phyloP scores from a whole-genome alignment of 2,329 filamentous ascomycete genomes.

The Stemphylium lycopersici region DNA sequence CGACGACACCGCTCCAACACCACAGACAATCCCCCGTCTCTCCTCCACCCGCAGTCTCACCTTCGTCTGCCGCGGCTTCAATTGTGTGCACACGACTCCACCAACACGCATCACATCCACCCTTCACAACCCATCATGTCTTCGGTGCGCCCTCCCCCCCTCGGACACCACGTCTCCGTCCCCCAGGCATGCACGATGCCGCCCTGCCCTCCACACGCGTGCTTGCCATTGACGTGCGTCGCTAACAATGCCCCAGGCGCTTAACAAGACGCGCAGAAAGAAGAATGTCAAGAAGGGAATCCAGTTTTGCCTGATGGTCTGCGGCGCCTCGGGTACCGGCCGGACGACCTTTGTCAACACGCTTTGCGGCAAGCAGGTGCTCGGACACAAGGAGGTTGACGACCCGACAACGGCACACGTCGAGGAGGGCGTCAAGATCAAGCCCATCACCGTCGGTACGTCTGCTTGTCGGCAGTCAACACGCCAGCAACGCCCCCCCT shows the following conservation, averaged over 20 bases:
- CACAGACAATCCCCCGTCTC: conserved; percentile 30
- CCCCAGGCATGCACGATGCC: conserved; percentile 29
- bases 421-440: conserved; percentile 98
- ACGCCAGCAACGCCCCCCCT: neutral
- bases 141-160: conserved; percentile 43
- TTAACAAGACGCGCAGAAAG: conserved; percentile 96
- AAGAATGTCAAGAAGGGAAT: conserved; percentile 99
- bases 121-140: conserved; percentile 41
- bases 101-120: conserved; percentile 28
- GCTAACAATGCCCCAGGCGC: conserved; percentile 43
- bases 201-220: conserved; percentile 18
- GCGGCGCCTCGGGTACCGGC: conserved; percentile 96
- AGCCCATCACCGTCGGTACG: conserved; percentile 95
- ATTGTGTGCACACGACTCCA: conserved; percentile 24
- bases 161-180: conserved; percentile 27
- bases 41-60: conserved; percentile 27
- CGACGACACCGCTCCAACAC: conserved; percentile 40
- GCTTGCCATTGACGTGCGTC: conserved; percentile 23
- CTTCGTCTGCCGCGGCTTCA: conserved; percentile 25
- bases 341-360: conserved; percentile 99
- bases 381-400: conserved; percentile 89
- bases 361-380: conserved; percentile 91
- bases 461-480: conserved; percentile 3
- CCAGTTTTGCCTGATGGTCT: conserved; percentile 99
- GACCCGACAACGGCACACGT: conserved; percentile 87